Base-by-base conservation (phyloP, 495 filamentous ascomycete genomes). In the Penicillium verhagenii region DNA sequence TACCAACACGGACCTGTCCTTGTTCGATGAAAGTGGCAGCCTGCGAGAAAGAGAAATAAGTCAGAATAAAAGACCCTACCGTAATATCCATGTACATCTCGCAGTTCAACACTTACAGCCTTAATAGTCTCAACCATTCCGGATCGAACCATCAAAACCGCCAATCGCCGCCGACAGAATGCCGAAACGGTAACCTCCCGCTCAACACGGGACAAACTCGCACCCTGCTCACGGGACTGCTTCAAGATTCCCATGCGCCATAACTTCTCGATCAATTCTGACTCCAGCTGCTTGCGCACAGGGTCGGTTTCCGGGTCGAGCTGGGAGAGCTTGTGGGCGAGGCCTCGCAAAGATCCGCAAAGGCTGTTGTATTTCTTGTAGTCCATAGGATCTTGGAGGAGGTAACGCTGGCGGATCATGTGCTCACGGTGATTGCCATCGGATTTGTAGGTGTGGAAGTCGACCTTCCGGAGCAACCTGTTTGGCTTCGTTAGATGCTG, bases 1-100 rank as follows among this genome's bases (percentile, higher is more conserved):
- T 87, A 4, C 94, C 95, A 4, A 97, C 92, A 24, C 94, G 80
- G 1, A 98, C 91, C 73, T 98, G 95, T 2, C 94, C 94, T 60
- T 97, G 92, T 72, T 97, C 93, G 53, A 98, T 86, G 61, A 96
- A 87, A 61, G 88, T 91, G 6, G 85, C 84, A 7, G 93, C 83
- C 74, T 77, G 33, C 7, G 20, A 14, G 16, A 54, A 18, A 59
- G 28, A 31, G 28, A 11, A 21, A 23, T 20, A 11, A 43, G 44
- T 43, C 19, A 45, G 24, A 39, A 54, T 52, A 0, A 4, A 28
- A n/a, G n/a, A n/a, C n/a, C 11, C 7, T 3, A 14, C 8, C 1
- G 1, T 1, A 2, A 11, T 0, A 18, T 46, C 13, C 6, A 29
- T 46, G 3, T 13, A 7, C 14, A 29, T 10, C 3, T 16, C 14